Evolutionary conservation across 495 filamentous ascomycete genomes (phyloP), one percentile per base, ranked within the genome.

Genomic region (Hypoxylon perforatum): DNA sequence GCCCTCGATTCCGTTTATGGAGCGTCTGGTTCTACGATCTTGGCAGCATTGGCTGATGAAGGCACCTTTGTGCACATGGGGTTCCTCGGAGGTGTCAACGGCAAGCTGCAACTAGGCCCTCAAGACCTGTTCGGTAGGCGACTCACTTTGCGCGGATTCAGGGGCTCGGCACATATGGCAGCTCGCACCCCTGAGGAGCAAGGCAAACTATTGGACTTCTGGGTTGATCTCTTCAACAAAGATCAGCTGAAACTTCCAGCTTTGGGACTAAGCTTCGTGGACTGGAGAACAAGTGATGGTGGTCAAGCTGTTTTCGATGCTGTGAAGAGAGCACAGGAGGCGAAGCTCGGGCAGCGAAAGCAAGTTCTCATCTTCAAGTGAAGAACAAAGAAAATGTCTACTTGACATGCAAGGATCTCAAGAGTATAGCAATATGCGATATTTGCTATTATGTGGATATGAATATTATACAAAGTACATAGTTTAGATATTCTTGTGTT

Each of bases 121-220:
- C 41, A 44, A 19, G 41, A 44, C 11, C 41, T 44, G 5, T 44
- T 44, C 41, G 41, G 41, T 17, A 44, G 41, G 17, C 41, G 41
- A 21, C 41, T 44, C 41, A 44, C 41, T 44, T 17, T 44, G 10
- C 41, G 41, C 1, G 41, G 41, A 15, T 44, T 44, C 41, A 44
- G 41, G 41, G 41, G 41, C 17, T 44, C 41, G 8, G 41, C 41
- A 4, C 41, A 44, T 19, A 44, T 44, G 41, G 41, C 41, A 9
- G 41, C 41, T 21, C 41, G 41, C 17, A 44, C n/a, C 17, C 17
- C 41, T 2, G 41, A 44, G 17, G 41, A 44, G 41, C 41, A 44
- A 44, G 17, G 41, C 17, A 44, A 44, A 6, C 41, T 44, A 15
- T 19, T 44, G n/a, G 17, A 44, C 11, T 44, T 15, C n/a, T 44